Evolutionary conservation across 2,329 filamentous ascomycete species (phyloP).

Genomic region (Cryphonectria radicalis): DNA sequence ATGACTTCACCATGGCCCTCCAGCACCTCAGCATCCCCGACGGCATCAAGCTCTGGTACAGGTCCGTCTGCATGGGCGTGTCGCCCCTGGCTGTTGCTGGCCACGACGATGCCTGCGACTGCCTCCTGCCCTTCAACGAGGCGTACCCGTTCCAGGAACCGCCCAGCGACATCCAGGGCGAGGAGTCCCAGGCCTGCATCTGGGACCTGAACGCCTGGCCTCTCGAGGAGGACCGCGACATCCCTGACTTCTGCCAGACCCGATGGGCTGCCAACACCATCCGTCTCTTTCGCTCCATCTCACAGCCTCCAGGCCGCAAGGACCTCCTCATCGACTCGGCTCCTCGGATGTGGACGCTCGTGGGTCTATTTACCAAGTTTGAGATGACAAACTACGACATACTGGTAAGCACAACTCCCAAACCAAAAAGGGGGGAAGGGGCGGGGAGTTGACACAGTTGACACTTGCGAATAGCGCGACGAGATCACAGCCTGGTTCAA

Average conservation of each 20-base stretch:
- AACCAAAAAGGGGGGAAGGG: no score
- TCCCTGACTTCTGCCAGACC: slow-evolving; percentile 65
- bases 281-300: slow-evolving; percentile 62
- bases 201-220: slow-evolving; percentile 24
- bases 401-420: slow-evolving; percentile 41
- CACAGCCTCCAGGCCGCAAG: slow-evolving; percentile 44
- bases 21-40: slow-evolving; percentile 17
- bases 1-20: slow-evolving; percentile 22
- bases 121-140: slow-evolving; percentile 6
- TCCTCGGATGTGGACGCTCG: slow-evolving; percentile 68
- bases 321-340: slow-evolving; percentile 65
- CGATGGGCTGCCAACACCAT: slow-evolving; percentile 68
- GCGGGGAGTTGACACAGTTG: background rate
- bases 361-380: slow-evolving; percentile 63
- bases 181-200: background rate
- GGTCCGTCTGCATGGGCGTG: slow-evolving; percentile 14
- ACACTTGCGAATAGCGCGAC: slow-evolving; percentile 42
- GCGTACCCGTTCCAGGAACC: slow-evolving; percentile 11
- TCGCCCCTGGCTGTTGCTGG: slow-evolving; percentile 15
- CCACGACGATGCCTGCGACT: slow-evolving; percentile 27
- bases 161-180: slow-evolving; percentile 2
- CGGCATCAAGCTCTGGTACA: slow-evolving; percentile 28
- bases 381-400: slow-evolving; percentile 46
- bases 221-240: slow-evolving; percentile 40
- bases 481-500: slow-evolving; percentile 64